Conservation (phyloP, 331 rosid genomes). For the Ulmus americana region DNA sequence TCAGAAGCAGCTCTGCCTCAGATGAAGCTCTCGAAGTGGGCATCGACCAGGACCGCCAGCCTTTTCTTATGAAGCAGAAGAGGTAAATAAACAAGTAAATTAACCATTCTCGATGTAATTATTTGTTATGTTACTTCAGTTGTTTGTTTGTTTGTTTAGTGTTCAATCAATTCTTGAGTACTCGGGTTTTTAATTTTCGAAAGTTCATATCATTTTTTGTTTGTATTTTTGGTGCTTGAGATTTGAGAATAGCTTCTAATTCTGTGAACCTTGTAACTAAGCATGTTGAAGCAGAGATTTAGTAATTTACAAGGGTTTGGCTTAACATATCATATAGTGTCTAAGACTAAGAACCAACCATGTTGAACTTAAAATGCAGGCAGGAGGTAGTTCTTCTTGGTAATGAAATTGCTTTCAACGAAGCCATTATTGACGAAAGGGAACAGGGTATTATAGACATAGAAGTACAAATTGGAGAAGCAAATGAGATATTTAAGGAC, state of each 20-base stretch:
- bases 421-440: slow-evolving; percentile 84
- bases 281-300: too few species aligned
- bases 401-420: slow-evolving; percentile 67
- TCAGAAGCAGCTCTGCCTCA: slow-evolving; percentile 34
- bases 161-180: too few species aligned
- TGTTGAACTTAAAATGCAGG: slow-evolving; percentile 42
- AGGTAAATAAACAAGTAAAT: too few species aligned
- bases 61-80: slow-evolving; percentile 49
- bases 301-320: too few species aligned
- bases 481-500: slow-evolving; percentile 67
- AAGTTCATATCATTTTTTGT: slow-evolving; percentile 22
- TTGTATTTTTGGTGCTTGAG: neutral
- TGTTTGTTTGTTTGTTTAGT: too few species aligned
- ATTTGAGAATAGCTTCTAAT: too few species aligned
- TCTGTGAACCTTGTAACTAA: too few species aligned
- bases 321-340: too few species aligned
- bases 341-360: slow-evolving; percentile 12
- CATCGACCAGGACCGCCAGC: slow-evolving; percentile 45
- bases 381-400: slow-evolving; percentile 53
- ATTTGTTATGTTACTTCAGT: too few species aligned
- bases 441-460: slow-evolving; percentile 70
- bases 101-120: too few species aligned
- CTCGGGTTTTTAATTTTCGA: too few species aligned
- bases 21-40: slow-evolving; percentile 35
- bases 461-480: slow-evolving; percentile 65